Base-by-base conservation (phyloP, 139 green algal species). In the Auxenochlorella pyrenoidosa region DNA sequence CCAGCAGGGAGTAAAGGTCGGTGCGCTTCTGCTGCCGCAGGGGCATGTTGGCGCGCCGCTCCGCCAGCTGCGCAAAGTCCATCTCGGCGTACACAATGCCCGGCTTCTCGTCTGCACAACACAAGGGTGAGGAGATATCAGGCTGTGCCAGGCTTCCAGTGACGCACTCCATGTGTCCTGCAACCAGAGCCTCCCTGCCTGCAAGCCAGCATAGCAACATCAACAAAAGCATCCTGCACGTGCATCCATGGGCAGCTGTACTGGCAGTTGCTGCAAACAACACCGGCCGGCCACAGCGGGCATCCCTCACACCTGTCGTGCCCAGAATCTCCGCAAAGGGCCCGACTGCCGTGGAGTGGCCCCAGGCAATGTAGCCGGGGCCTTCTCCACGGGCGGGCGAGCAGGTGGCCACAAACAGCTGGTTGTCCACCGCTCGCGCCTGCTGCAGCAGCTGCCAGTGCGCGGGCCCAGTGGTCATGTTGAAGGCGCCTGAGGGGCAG, bases 381-480 rank as follows among this genome's bases (percentile, higher is more conserved):
- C 40, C 82, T n/a, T 80, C 75, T 21, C 32, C 73, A 13, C 97
- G 90, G 4, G 97, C 95, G 1, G 97, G 97, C 1, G 97, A 99
- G 93, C 97, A 99, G 13, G 91, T 94, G 59, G 92, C 94, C 36
- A 99, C 95, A 87, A 97, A 99, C 16, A 98, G 70, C 91, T 99
- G 97, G 87, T 98, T 98, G 87, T 99, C 97, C 5, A 98, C 95
- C 2, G 97, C 97, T 5, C 97, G 90, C 24, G 96, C 95, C 51
- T 90, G 87, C 65, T 95, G 93, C 76, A 99, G 94, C 73, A 99
- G 93, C 93, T 99, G 93, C 97, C 97, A 99, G 92, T 99, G 97
- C 65, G 95, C 86, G 0, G 97, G 97, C 10, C 97, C 96, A 21
- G 90, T 92, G 38, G 90, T 91, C 87, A 89, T 92, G 78, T 91